A percentile compares a stretch with the other conserved stretches of the same genome.
Evolutionary conservation across 768 basidiomycete species (phyloP).

Genomic region (Wakefieldia striispora): DNA sequence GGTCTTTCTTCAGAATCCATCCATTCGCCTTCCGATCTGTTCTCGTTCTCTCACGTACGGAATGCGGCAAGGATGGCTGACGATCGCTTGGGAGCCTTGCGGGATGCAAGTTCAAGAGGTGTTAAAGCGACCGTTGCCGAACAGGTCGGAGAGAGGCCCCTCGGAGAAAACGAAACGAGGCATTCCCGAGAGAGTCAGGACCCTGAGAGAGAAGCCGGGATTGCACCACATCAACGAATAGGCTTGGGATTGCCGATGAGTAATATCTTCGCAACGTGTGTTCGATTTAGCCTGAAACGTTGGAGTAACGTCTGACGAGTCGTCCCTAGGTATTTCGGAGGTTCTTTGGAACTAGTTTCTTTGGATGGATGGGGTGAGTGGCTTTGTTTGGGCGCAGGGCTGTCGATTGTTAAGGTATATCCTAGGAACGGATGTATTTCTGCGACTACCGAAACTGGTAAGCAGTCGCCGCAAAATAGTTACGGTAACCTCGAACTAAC

Average conservation of each 20-base stretch:
- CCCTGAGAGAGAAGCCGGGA: slow-evolving; percentile 43
- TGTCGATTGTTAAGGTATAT: slow-evolving; percentile 5
- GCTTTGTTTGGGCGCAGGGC: neutral
- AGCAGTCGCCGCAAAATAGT: slow-evolving; percentile 20
- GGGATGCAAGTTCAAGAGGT: slow-evolving; percentile 59
- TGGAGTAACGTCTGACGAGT: neutral
- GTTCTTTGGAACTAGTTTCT: slow-evolving; percentile 73
- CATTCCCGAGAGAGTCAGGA: slow-evolving; percentile 27
- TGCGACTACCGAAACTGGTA: slow-evolving; percentile 79
- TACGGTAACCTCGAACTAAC: neutral
- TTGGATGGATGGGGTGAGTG: slow-evolving; percentile 80
- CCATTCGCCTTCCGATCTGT: slow-evolving; percentile 69
- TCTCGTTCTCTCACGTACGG: slow-evolving; percentile 85
- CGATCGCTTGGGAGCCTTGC: slow-evolving; percentile 65
- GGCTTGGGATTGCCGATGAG: slow-evolving; percentile 89
- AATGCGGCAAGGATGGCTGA: slow-evolving; percentile 69
- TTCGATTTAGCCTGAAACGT: slow-evolving; percentile 3
- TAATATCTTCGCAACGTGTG: slow-evolving; percentile 80
- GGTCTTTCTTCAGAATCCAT: slow-evolving; percentile 59
- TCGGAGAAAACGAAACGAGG: slow-evolving; percentile 13
- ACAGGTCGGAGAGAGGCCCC: slow-evolving; percentile 54
- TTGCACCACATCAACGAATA: slow-evolving; percentile 59
- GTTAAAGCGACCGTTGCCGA: slow-evolving; percentile 79
- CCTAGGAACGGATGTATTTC: slow-evolving; percentile 77
- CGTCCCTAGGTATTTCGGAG: slow-evolving; percentile 70